Evolutionary conservation across 805 yeast genomes (phyloP).

Genomic region (Yamadazyma tumulicola): DNA sequence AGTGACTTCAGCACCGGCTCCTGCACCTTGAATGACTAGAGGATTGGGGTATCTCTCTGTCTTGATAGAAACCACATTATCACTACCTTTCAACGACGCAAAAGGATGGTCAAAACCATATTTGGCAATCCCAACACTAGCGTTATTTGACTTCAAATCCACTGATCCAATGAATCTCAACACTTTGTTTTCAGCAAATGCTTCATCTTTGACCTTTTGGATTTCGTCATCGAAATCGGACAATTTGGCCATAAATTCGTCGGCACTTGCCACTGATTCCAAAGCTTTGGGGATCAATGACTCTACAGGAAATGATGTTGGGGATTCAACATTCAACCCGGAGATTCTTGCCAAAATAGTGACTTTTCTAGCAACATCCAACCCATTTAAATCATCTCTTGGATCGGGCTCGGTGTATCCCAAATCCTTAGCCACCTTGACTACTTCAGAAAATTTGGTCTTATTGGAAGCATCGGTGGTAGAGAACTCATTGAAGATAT

Average conservation of each 20-base stretch:
- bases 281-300: constrained; percentile 86
- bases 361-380: constrained; percentile 98
- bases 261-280: constrained; percentile 67
- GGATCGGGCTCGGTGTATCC: constrained; percentile 99
- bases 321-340: constrained; percentile 80
- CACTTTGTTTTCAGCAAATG: constrained; percentile 80
- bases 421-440: constrained; percentile 77
- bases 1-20: constrained; percentile 74
- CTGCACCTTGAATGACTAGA: constrained; percentile 96
- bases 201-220: constrained; percentile 72
- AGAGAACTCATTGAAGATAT: constrained; percentile 91
- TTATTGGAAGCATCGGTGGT: constrained; percentile 54
- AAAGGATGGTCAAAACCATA: constrained; percentile 90
- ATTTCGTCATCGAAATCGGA: constrained; percentile 82
- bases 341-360: constrained; percentile 92
- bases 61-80: constrained; percentile 88
- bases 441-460: constrained; percentile 85
- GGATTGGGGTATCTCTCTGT: constrained; percentile 93
- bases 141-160: constrained; percentile 66
- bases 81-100: constrained; percentile 93
- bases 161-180: constrained; percentile 91
- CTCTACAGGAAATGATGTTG: constrained; percentile 90
- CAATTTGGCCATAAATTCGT: constrained; percentile 74
- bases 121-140: constrained; percentile 83
- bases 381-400: constrained; percentile 96